Base-by-base conservation (phyloP, 1,284 basidiomycete species). In the Coriolopsis trogii region DNA sequence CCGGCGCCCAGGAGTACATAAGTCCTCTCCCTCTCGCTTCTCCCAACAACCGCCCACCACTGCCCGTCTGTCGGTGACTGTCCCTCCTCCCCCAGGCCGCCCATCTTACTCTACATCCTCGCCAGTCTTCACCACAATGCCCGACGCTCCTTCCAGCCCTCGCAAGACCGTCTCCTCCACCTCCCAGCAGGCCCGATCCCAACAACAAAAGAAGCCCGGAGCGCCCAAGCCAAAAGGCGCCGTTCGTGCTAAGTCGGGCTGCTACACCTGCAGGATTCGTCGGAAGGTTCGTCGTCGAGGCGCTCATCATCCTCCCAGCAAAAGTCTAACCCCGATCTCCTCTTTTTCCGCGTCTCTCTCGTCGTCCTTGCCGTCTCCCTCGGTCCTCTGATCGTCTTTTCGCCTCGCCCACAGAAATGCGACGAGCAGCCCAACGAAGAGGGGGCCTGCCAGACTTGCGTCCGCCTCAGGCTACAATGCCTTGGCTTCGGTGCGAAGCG, bases 401-500 rank as follows among this genome's bases (percentile, higher is more conserved):
- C 40, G 29, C 53, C 50, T 38, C 40, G 25, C 38, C 50, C 29
- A 45, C 66, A 93, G 90, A 91, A 91, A 79, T 92, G 90, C 69
- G 90, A 93, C 67, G 90, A 92, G 66, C 76, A 81, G 60, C 79
- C 74, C 41, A 82, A 83, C 59, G 64, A 66, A 6, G 74, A 81
- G 7, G 85, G 85, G 18, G 74, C 77, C 12, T 93, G 91, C 71
- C 74, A 80, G 62, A 91, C 89, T 1, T 93, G 91, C 60, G 76
- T 80, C 31, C 85, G 91, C 41, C 82, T 93, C 24, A 79, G 84
- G 26, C 78, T 93, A n/a, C 85, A 93, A 58, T 93, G 91, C 60
- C 80, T 93, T 38, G 91, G 91, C 21, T 93, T 89, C 66, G 88
- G 89, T 38, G 80, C 82, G 18, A 91, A 91, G 63, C 82, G 91